Conservation (phyloP, 345 rosid species). For the Toxicodendron radicans region DNA sequence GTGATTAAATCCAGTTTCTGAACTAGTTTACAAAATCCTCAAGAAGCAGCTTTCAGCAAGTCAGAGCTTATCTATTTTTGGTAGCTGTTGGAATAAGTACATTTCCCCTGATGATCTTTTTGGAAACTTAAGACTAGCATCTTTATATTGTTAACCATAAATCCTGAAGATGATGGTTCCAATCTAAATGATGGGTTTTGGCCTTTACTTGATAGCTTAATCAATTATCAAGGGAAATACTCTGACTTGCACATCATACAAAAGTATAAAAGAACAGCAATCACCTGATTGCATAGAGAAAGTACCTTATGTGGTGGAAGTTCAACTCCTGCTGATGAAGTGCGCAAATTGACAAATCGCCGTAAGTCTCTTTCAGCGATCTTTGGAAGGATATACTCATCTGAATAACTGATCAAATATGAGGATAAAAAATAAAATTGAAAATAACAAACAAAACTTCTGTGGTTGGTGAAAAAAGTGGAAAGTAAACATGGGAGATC, state of each 20-base stretch:
- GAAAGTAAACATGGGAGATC: neutral
- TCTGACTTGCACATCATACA: neutral
- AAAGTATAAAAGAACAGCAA: constrained; percentile 18
- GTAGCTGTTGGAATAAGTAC: neutral
- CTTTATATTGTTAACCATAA: neutral
- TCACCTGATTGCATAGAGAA: neutral
- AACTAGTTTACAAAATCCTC: neutral
- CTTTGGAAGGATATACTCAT: constrained; percentile 89
- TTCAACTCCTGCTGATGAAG: constrained; percentile 48
- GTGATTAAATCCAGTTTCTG: neutral
- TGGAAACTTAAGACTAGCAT: neutral
- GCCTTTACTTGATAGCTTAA: neutral
- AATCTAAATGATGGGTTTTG: neutral
- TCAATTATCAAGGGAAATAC: neutral
- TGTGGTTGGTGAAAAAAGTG: neutral
- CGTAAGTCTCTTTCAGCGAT: constrained; percentile 86
- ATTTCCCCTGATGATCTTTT: neutral
- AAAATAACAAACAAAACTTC: neutral
- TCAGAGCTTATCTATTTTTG: neutral
- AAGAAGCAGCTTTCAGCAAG: neutral
- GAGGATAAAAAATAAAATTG: neutral
- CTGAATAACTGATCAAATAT: constrained; percentile 34
- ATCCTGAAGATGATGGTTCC: neutral
- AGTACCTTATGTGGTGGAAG: constrained; percentile 52
- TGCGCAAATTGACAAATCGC: constrained; percentile 61